A percentile compares a stretch with the other conserved stretches of the same genome.
These are phyloP conservation scores for Cutaneotrichosporon cavernicola DNA, from an alignment of 1,284 basidiomycete species.

Conservation along the genomic window DNA sequence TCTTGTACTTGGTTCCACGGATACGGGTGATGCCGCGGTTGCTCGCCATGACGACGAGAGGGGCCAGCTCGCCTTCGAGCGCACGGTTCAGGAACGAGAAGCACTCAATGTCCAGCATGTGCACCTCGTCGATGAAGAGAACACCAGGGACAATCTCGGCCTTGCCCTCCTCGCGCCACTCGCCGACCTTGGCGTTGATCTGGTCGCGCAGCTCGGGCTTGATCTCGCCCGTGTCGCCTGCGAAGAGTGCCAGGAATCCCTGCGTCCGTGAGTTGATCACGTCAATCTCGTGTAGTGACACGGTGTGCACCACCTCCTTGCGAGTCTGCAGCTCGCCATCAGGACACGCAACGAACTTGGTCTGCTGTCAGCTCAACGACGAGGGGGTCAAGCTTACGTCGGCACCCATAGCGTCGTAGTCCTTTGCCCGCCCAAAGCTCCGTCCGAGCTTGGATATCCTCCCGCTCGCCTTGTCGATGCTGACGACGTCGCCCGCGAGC, in stretches of 20 bases:
- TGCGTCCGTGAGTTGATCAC: constrained; percentile 98
- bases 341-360: constrained; percentile 95
- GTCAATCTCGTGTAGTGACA: constrained; percentile 97
- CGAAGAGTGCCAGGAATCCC: constrained; percentile 66
- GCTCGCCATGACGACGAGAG: constrained; percentile 96
- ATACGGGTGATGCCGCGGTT: constrained; percentile 94
- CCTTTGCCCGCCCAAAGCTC: constrained; percentile 90
- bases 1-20: constrained; percentile 89
- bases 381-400: constrained; percentile 65
- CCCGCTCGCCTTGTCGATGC: constrained; percentile 97
- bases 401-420: constrained; percentile 98
- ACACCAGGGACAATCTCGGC: constrained; percentile 97
- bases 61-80: constrained; percentile 87
- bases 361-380: constrained; percentile 57
- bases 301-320: constrained; percentile 94
- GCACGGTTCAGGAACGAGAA: constrained; percentile 98
- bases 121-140: constrained; percentile 90
- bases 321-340: constrained; percentile 97
- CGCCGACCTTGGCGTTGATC: constrained; percentile 93
- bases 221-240: constrained; percentile 96
- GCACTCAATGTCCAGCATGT: constrained; percentile 99
- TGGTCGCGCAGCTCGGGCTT: constrained; percentile 95
- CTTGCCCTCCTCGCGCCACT: constrained; percentile 99
- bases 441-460: constrained; percentile 94
- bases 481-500: constrained; percentile 90